Evolutionary conservation across 306 rosid species (phyloP), one percentile per base, ranked within the genome.

Genomic region (Prunus campanulata): DNA sequence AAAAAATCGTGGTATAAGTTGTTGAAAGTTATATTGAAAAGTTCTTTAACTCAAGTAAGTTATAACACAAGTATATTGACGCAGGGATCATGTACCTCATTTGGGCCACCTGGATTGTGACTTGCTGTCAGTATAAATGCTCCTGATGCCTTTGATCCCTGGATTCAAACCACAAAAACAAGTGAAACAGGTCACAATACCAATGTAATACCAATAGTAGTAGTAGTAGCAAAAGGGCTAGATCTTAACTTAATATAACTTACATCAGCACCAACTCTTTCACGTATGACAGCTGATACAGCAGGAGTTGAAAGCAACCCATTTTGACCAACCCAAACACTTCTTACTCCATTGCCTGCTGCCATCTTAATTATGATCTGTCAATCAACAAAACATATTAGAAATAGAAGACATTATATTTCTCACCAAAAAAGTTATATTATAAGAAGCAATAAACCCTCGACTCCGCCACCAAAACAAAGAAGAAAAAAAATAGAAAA

Each of bases 221-320:
- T 3, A 12, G 4, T 24, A 11, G 47, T 50, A 18, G 27, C 11
- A 20, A 50, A 62, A 62, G 63, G 66, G 51, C 49, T 60, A 13
- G 55, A 44, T 52, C 46, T 65, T 51, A 32, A 80, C 35, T 65
- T 47, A 86, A 61, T 9, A 62, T 25, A 73, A 87, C 98, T 82
- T 81, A 96, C 99, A 70, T 96, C 98, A 54, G 56, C 86, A 56
- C 97, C 98, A 82, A 85, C 89, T 89, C 99, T 87, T 85, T 96
- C 97, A 72, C 99, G 97, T 61, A 96, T 89, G 24, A 96, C 97
- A 77, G 91, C 97, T 44, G 98, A 96, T 56, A 96, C 99, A 48
- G 99, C 99, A 85, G 99, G 99, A 83, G 99, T 96, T 19, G 99
- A 96, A 65, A 96, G 99, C 90, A 96, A 82, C 57, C 93, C 97